Evolutionary conservation across 2,329 filamentous ascomycete genomes (phyloP).

Genomic region (Pseudocercospora eumusae): DNA sequence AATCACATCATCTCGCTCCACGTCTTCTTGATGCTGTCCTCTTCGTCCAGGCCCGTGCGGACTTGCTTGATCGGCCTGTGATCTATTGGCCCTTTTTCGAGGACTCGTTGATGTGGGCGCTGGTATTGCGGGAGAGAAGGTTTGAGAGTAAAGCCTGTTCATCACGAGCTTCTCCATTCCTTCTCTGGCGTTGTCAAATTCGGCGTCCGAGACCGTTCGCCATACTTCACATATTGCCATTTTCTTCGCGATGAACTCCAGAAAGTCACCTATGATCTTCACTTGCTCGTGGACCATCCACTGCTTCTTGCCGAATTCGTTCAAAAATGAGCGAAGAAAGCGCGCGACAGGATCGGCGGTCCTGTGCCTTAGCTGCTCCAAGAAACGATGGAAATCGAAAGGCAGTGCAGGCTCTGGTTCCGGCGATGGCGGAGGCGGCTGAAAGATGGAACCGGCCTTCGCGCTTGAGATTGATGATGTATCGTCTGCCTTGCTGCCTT

Average conservation of each 20-base stretch:
- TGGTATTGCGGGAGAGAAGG: constrained; percentile 91
- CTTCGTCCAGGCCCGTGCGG: constrained; percentile 74
- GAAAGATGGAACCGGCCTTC: constrained; percentile 53
- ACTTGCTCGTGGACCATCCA: constrained; percentile 99
- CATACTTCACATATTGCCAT: constrained; percentile 98
- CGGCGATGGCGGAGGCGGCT: constrained; percentile 57
- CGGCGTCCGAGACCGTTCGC: constrained; percentile 90
- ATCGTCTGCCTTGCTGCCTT: constrained; percentile 31
- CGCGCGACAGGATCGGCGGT: constrained; percentile 97
- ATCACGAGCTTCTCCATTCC: constrained; percentile 99
- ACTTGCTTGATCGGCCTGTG: constrained; percentile 38
- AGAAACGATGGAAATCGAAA: constrained; percentile 95
- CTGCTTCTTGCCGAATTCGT: constrained; percentile 93
- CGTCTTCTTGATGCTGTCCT: constrained; percentile 96
- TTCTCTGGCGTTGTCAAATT: constrained; percentile 97
- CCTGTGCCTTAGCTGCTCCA: constrained; percentile 92
- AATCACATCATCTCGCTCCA: constrained; percentile 93
- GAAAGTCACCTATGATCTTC: constrained; percentile 95
- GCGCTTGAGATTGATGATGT: constrained; percentile 37
- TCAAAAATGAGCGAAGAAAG: constrained; percentile 90
- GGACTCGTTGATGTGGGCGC: constrained; percentile 68
- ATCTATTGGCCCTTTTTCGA: constrained; percentile 63
- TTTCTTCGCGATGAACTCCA: constrained; percentile 96
- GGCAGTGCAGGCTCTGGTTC: constrained; percentile 75
- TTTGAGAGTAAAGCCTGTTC: constrained; percentile 94